Conservation (phyloP, 176 grass and related monocot genomes). For the Aechmea fasciata region DNA sequence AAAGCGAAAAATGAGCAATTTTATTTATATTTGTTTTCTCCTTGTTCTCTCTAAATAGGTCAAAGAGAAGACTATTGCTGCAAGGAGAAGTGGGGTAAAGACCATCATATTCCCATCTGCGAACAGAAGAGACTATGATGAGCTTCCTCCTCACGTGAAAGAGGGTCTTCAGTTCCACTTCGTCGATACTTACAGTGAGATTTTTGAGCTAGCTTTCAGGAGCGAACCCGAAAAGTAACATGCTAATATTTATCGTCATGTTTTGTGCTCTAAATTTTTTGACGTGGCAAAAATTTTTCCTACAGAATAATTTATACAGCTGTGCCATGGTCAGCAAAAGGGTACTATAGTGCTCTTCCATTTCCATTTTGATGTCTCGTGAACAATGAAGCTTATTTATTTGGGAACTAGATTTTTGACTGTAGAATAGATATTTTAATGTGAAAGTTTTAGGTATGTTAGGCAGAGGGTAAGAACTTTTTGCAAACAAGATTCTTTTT, state of each 20-base stretch:
- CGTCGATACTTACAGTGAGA: conserved; percentile 67
- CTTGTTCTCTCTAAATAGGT: conserved; percentile 44
- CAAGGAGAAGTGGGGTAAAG: conserved; percentile 68
- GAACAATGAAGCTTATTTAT: too few relatives aligned
- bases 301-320: too few relatives aligned
- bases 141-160: conserved; percentile 82
- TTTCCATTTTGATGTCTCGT: too few relatives aligned
- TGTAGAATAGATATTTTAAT: too few relatives aligned
- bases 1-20: background rate
- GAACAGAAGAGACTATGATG: conserved; percentile 86
- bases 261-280: too few relatives aligned
- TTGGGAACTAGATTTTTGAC: too few relatives aligned
- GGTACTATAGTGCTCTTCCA: too few relatives aligned
- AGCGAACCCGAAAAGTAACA: conserved; percentile 26
- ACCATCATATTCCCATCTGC: conserved; percentile 81
- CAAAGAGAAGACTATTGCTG: conserved; percentile 98
- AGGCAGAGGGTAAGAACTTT: too few relatives aligned
- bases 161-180: conserved; percentile 90
- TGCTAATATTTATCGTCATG: background rate
- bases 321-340: too few relatives aligned
- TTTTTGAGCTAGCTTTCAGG: conserved; percentile 61
- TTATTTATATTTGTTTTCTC: background rate
- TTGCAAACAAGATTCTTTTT: too few relatives aligned
- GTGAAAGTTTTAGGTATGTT: too few relatives aligned
- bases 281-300: too few relatives aligned